Percentiles rank a stretch among this genome's conserved stretches.
phyloP scores from a whole-genome alignment of 768 basidiomycete genomes.

The Coprinellus aureogranulatus region DNA sequence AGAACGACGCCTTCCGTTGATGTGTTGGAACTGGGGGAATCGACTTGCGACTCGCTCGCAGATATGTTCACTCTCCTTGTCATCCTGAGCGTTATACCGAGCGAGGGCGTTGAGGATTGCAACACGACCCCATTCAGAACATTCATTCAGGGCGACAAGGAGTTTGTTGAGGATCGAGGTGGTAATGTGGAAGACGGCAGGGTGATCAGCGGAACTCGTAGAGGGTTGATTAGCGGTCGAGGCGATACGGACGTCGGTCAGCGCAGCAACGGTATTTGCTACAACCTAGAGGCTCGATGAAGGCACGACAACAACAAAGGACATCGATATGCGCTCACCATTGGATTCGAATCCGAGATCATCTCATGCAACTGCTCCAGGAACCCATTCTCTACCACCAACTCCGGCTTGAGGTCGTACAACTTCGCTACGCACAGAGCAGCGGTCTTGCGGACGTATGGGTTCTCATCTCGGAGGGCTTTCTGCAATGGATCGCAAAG shows the following conservation, averaged over 20 bases:
- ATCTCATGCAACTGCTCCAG: conserved; percentile 85
- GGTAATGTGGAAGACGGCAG: conserved; percentile 79
- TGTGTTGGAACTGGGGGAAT: conserved; percentile 98
- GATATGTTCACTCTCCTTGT: conserved; percentile 96
- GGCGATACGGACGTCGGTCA: conserved; percentile 86
- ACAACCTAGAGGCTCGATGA: conserved; percentile 71
- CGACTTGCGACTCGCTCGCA: conserved; percentile 97
- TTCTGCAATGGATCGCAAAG: conserved; percentile 93
- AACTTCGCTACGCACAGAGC: conserved; percentile 96
- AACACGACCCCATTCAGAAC: conserved; percentile 98
- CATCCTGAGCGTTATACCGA: conserved; percentile 79
- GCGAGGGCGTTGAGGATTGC: conserved; percentile 86
- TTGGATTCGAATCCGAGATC: conserved; percentile 94
- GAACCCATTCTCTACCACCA: conserved; percentile 95
- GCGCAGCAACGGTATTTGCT: conserved; percentile 90
- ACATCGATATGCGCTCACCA: conserved; percentile 55
- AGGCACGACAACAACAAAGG: conserved; percentile 1
- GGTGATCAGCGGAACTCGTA: conserved; percentile 46
- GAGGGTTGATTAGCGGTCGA: conserved; percentile 54
- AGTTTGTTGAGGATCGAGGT: conserved; percentile 80
- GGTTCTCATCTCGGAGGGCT: conserved; percentile 91
- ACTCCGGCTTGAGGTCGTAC: conserved; percentile 93
- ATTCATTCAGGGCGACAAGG: conserved; percentile 93
- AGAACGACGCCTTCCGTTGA: conserved; percentile 93
- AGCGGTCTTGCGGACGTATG: conserved; percentile 97